Conservation (phyloP, 139 green algal species). For the Chlorella sp. region DNA sequence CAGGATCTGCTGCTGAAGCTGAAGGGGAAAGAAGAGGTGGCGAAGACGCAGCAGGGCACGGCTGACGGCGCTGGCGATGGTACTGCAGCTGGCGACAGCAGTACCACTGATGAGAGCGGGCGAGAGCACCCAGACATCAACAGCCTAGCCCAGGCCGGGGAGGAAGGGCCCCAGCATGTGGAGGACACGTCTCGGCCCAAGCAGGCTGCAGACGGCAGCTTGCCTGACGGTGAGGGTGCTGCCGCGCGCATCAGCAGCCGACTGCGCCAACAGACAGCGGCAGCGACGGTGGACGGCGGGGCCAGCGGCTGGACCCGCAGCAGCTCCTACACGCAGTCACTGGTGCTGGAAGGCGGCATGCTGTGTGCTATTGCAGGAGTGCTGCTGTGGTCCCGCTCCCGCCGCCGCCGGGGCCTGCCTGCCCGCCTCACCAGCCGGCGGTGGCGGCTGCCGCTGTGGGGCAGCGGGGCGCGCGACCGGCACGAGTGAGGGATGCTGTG, state of each 20-base stretch:
- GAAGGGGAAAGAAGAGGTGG: background rate
- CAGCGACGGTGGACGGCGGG: background rate
- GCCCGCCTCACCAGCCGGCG: background rate
- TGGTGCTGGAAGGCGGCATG: background rate
- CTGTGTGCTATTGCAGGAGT: background rate
- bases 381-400: slow-evolving; percentile 25
- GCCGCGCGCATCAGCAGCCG: background rate
- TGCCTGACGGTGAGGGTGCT: background rate
- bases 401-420: slow-evolving; percentile 3
- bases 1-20: background rate
- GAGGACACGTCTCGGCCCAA: background rate
- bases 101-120: background rate
- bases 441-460: slow-evolving; percentile 9
- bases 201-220: background rate
- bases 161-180: background rate
- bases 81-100: background rate
- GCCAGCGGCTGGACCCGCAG: background rate
- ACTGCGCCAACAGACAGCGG: background rate
- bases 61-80: background rate
- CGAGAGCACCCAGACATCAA: slow-evolving; percentile 20
- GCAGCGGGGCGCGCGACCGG: background rate
- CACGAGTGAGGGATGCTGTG: slow-evolving; percentile 15
- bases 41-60: background rate
- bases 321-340: background rate
- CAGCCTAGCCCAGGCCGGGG: slow-evolving; percentile 1